Evolutionary conservation across 2,329 filamentous ascomycete genomes (phyloP), one percentile per base, ranked within the genome.

Genomic region (Penicillium sp.): DNA sequence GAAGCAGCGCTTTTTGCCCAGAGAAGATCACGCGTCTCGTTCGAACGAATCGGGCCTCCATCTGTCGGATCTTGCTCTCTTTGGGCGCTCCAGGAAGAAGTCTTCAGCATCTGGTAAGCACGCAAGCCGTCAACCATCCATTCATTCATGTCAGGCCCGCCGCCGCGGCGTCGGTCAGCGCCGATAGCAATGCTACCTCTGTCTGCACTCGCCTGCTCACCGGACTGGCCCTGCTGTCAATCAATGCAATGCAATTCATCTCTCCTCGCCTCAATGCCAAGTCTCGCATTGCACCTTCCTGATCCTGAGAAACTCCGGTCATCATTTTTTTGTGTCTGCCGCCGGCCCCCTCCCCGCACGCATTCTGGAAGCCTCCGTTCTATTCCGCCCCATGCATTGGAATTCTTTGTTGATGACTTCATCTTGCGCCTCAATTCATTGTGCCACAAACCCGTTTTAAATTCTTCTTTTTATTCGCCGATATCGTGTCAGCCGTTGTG

Each of bases 1-100:
- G 72, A 74, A 74, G 68, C 68, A 70, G 66, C 70, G 69, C 59
- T 65, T 66, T 51, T 70, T 71, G 57, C 66, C 71, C 67, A 72
- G 68, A 71, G 70, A 68, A 62, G 70, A 74, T 64, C 66, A 68
- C 60, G 66, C 66, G 61, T 64, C 69, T 66, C 70, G 69, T 64
- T 45, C 33, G 18, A 71, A 59, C 61, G 68, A 73, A 65, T 67
- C 69, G 58, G 65, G 64, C 57, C 63, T 63, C 60, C 66, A 65
- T 64, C 59, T 64, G 50, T 64, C 66, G 62, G 66, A 70, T 57
- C 66, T 70, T 60, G 65, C 66, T 55, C 66, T 72, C 59, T 68
- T 72, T 63, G 69, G 68, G 51, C 69, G 72, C 59, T 66, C 68
- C 28, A 58, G 23, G 21, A 71, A 65, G 60, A 73, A 72, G 63